A percentile compares a stretch with the other conserved stretches of the same genome.
These are phyloP conservation scores for Pseudonitzschia multistriata DNA, from an alignment of 108 stramenopile genomes.

Conservation along the genomic window DNA sequence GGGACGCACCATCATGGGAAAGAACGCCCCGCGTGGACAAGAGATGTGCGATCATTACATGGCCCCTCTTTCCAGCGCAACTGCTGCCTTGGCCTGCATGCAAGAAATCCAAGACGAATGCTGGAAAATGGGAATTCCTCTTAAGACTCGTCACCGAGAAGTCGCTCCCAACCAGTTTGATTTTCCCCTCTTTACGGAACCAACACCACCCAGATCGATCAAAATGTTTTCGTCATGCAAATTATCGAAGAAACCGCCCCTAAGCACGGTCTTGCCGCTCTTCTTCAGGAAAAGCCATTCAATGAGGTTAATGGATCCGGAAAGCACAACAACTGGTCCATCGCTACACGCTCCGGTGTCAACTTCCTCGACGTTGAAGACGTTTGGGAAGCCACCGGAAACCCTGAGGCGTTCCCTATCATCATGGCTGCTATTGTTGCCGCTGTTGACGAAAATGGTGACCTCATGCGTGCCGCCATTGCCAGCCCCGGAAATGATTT, in stretches of 20 bases:
- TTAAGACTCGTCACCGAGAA: constrained; percentile 94
- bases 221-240: constrained; percentile 96
- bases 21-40: constrained; percentile 90
- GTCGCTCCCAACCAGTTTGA: constrained; percentile 96
- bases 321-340: constrained; percentile 97
- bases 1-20: constrained; percentile 93
- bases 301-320: constrained; percentile 93
- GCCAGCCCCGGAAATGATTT: constrained; percentile 93
- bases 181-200: constrained; percentile 90
- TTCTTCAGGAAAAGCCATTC: constrained; percentile 97
- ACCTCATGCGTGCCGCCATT: constrained; percentile 93
- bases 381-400: constrained; percentile 64
- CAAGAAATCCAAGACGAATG: constrained; percentile 93
- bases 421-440: constrained; percentile 91
- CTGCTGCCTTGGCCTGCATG: constrained; percentile 87
- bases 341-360: constrained; percentile 82
- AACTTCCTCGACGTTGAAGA: constrained; percentile 76
- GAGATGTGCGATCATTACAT: constrained; percentile 97
- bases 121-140: constrained; percentile 85
- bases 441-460: constrained; percentile 92
- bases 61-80: constrained; percentile 78
- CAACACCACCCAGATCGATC: constrained; percentile 92
- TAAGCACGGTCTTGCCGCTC: constrained; percentile 90
- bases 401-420: constrained; percentile 79
- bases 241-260: constrained; percentile 92